Conservation (phyloP, 148 eudicot species). For the Agrostemma githago region DNA sequence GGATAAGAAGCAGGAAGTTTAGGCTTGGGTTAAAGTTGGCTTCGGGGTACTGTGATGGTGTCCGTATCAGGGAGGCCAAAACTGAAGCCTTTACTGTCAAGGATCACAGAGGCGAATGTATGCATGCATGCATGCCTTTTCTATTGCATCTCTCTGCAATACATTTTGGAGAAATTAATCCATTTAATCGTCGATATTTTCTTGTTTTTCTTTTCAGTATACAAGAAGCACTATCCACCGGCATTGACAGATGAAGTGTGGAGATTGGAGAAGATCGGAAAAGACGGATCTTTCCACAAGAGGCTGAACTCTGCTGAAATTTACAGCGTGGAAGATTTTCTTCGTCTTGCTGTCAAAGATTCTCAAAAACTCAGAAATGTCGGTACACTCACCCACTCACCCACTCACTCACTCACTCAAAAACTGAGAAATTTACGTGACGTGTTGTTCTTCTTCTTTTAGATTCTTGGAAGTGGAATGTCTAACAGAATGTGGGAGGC, state of each 20-base stretch:
- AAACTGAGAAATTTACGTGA: too few relatives aligned
- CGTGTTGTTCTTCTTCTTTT: constrained; percentile 15
- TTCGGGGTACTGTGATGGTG: constrained; percentile 63
- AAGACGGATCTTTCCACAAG: constrained; percentile 98
- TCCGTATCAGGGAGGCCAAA: constrained; percentile 85
- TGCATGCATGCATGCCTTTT: too few relatives aligned
- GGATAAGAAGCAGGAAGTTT: constrained; percentile 94
- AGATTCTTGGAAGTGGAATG: constrained; percentile 98
- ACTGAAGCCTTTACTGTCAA: constrained; percentile 93
- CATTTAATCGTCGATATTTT: constrained; percentile 3
- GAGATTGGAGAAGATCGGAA: constrained; percentile 98
- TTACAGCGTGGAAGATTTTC: constrained; percentile 76
- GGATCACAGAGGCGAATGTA: constrained; percentile 99
- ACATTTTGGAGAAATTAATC: neutral
- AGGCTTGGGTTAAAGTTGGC: constrained; percentile 81
- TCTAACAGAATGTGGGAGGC: constrained; percentile 99
- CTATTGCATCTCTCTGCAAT: too few relatives aligned
- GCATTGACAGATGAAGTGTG: constrained; percentile 88
- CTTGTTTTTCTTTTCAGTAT: constrained; percentile 42
- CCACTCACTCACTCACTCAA: neutral
- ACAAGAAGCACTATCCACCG: constrained; percentile 99
- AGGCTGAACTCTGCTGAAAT: constrained; percentile 60
- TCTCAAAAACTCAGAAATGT: constrained; percentile 70
- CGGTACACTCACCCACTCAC: constrained; percentile 23
- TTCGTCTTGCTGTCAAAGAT: constrained; percentile 84